Evolutionary conservation across 805 yeast genomes (phyloP), one percentile per base, ranked within the genome.

Genomic region (Saccharomyces kudriavzevii): DNA sequence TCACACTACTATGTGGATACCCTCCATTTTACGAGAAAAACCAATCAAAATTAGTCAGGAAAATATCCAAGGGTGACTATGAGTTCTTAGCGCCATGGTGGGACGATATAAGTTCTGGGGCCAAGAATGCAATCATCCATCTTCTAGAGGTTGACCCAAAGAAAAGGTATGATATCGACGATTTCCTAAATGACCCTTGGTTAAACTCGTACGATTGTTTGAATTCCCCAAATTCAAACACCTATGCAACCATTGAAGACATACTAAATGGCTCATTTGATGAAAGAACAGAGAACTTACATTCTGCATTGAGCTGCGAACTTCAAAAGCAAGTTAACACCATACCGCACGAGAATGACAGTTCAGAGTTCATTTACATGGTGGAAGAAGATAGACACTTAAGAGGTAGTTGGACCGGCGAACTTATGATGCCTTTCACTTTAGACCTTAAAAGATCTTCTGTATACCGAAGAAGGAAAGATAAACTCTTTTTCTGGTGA

Each of bases 1-100:
- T 92, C 67, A 92, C 97, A 0, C 73, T 92, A 28, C 74, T 92
- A 30, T 92, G 97, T 72, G 99, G 99, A 2, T 92, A 92, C 71
- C 98, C 98, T 0, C 98, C 99, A 1, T 92, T 92, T 65, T 92
- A 89, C 69, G 91, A 87, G 58, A 77, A 74, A 45, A 72, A 71
- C 55, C 84, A 82, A 54, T 83, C 84, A 60, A 76, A 81, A 4
- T 71, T 87, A 45, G 81, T 88, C 10, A 74, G 75, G 50, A 86
- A 86, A 62, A 87, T 85, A 28, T 74, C 85, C 17, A 75, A 74
- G 49, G 92, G 92, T 27, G 83, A 85, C 50, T 87, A 78, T 67
- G 77, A 79, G 22, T 87, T 85, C 64, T 72, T 87, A 50, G 73
- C 78, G 54, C 95, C 95, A 1, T 87, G 95, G 95, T 87, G 91